Evolutionary conservation across 768 basidiomycete species (phyloP).

Genomic region (Trametes cingulata): DNA sequence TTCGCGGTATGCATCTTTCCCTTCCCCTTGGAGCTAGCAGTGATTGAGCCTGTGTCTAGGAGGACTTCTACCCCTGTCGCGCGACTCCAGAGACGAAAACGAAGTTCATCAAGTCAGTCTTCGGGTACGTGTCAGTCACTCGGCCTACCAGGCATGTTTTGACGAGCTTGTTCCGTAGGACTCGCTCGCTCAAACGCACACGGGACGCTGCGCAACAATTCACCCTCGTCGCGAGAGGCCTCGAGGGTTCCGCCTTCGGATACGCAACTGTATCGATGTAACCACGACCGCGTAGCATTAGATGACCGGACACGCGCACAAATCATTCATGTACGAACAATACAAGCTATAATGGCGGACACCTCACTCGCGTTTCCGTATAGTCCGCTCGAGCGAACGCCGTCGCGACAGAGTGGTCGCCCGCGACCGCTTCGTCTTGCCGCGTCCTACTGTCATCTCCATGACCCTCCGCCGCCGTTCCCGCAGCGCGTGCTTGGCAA

Average conservation of each 20-base stretch:
- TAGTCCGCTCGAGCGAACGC: not conserved
- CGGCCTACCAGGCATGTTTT: not conserved
- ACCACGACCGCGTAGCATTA: not conserved
- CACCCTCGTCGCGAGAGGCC: slow-evolving; percentile 77
- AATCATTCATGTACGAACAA: not conserved
- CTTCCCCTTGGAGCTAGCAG: too few relatives aligned
- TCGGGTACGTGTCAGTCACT: slow-evolving; percentile 48
- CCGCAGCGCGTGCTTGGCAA: slow-evolving; percentile 24
- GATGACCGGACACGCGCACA: not conserved
- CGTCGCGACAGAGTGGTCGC: slow-evolving; percentile 16
- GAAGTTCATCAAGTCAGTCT: slow-evolving; percentile 70
- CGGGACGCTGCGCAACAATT: slow-evolving; percentile 88
- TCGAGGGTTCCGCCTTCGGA: slow-evolving; percentile 86
- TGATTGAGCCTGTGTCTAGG: slow-evolving; percentile 41
- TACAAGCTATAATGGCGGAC: not conserved
- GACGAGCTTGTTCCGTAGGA: slow-evolving; percentile 40
- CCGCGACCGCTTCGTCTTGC: slow-evolving; percentile 6
- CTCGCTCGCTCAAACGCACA: slow-evolving; percentile 70
- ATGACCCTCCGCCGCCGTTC: slow-evolving; percentile 24
- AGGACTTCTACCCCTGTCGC: slow-evolving; percentile 71
- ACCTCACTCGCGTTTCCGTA: not conserved
- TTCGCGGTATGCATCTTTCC: slow-evolving; percentile 50
- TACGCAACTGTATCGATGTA: slow-evolving; percentile 52
- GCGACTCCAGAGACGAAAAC: slow-evolving; percentile 77
- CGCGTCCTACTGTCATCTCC: slow-evolving; percentile 20